These are phyloP conservation scores for Bothriochloa decipiens DNA, from an alignment of 176 grass and related monocot genomes.

Conservation along the genomic window DNA sequence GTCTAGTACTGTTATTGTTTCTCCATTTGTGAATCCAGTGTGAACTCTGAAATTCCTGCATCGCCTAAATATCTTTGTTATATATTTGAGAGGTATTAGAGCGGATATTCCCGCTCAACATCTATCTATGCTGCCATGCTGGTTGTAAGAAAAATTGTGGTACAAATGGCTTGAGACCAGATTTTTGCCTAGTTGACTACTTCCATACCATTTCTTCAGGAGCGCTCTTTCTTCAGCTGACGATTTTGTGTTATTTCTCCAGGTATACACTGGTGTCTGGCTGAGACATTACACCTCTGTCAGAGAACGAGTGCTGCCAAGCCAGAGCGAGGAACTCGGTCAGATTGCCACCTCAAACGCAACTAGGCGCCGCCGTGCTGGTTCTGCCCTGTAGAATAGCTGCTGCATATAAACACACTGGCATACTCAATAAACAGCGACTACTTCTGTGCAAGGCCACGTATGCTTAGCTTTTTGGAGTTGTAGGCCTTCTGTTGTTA, in stretches of 20 bases:
- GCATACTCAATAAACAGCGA: conserved; percentile 28
- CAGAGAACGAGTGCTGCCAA: conserved; percentile 59
- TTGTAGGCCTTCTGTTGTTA: conserved; percentile 8
- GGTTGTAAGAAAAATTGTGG: background rate
- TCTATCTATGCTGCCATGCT: background rate
- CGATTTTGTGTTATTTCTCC: background rate
- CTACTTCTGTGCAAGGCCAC: background rate
- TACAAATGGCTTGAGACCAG: background rate
- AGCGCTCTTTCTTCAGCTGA: background rate
- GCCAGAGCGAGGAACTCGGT: conserved; percentile 61
- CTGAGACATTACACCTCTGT: conserved; percentile 73
- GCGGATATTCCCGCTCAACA: background rate
- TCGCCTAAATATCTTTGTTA: background rate
- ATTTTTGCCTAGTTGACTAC: background rate
- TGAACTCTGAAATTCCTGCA: background rate
- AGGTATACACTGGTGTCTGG: conserved; percentile 88
- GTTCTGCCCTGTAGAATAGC: conserved; percentile 60
- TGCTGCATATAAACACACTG: background rate
- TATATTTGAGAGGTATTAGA: background rate
- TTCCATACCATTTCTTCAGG: too few relatives aligned
- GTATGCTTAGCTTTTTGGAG: background rate
- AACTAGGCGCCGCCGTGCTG: conserved; percentile 70
- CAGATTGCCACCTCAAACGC: conserved; percentile 87
- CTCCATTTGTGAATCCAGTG: background rate
- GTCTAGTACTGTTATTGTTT: background rate